Evolutionary conservation across 2,329 filamentous ascomycete species (phyloP).

Genomic region (Xylaria sp.): DNA sequence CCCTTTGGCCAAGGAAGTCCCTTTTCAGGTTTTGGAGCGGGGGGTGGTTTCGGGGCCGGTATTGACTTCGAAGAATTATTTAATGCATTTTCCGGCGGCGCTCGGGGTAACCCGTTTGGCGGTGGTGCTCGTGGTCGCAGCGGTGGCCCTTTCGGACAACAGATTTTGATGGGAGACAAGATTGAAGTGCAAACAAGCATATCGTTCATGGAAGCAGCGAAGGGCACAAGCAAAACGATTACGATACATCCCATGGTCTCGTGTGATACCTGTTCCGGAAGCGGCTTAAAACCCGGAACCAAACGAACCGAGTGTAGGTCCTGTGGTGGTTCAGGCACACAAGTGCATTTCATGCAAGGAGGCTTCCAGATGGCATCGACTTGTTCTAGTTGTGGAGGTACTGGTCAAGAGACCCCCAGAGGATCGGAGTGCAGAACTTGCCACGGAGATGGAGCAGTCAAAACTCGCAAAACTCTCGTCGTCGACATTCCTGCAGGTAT

Average conservation of each 20-base stretch:
- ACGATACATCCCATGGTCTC: constrained; percentile 82
- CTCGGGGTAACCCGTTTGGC: constrained; percentile 64
- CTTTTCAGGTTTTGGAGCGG: constrained; percentile 65
- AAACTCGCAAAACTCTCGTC: constrained; percentile 83
- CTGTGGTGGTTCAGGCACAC: constrained; percentile 87
- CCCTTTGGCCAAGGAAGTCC: constrained; percentile 71
- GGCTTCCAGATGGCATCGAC: constrained; percentile 97
- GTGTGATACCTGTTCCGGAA: constrained; percentile 86
- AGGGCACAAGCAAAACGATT: constrained; percentile 89
- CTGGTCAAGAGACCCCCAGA: constrained; percentile 78
- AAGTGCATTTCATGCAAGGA: constrained; percentile 88
- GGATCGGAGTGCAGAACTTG: constrained; percentile 86
- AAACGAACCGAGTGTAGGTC: constrained; percentile 78
- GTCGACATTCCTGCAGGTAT: constrained; percentile 96
- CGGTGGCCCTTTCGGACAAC: constrained; percentile 77
- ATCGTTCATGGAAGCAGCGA: constrained; percentile 95
- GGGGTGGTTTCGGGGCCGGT: constrained; percentile 80
- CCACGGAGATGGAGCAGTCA: constrained; percentile 82
- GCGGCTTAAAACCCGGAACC: constrained; percentile 83
- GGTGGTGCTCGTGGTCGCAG: constrained; percentile 62
- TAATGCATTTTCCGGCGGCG: constrained; percentile 80
- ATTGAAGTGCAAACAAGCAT: constrained; percentile 95
- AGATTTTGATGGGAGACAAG: constrained; percentile 91
- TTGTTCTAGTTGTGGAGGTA: constrained; percentile 83
- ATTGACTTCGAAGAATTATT: constrained; percentile 99